A percentile compares a stretch with the other conserved stretches of the same genome.
phyloP scores from a whole-genome alignment of 108 stramenopile species.

The Cyclostephanos tholiformis region DNA sequence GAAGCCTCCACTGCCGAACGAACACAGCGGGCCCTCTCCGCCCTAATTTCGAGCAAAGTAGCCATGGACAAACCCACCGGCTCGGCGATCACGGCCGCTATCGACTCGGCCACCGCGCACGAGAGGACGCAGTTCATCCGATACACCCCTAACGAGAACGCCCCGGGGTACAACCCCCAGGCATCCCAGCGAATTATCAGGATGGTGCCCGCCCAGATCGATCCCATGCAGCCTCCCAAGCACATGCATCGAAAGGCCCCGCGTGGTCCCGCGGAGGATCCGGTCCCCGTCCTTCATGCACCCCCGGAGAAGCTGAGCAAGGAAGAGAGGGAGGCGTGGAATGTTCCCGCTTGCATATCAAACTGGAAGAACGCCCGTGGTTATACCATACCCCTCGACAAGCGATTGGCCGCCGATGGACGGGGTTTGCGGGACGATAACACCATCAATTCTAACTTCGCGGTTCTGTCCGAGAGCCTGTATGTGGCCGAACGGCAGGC shows the following conservation, averaged over 20 bases:
- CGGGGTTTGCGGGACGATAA: conserved; percentile 88
- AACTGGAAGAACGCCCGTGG: conserved; percentile 99
- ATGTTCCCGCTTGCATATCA: conserved; percentile 97
- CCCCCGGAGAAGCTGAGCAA: conserved; percentile 81
- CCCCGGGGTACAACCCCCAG: conserved; percentile 95
- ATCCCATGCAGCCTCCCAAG: conserved; percentile 99
- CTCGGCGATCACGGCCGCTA: conserved; percentile 71
- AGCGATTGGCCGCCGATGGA: conserved; percentile 98
- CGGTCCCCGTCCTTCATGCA: conserved; percentile 88
- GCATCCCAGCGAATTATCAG: conserved; percentile 95
- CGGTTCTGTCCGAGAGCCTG: conserved; percentile 89
- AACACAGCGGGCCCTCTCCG: conserved; percentile 89
- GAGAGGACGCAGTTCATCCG: conserved; percentile 92
- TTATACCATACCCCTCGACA: conserved; percentile 98
- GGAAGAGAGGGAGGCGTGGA: conserved; percentile 95
- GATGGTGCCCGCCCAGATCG: conserved; percentile 96
- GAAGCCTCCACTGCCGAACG: conserved; percentile 80
- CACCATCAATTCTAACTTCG: conserved; percentile 95
- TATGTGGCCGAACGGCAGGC: conserved; percentile 97
- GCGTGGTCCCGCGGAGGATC: conserved; percentile 89
- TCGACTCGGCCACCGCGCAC: conserved; percentile 73
- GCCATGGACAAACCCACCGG: conserved; percentile 88
- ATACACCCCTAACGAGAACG: conserved; percentile 96
- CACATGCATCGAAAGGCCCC: conserved; percentile 98
- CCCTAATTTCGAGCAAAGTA: conserved; percentile 76